phyloP scores from a whole-genome alignment of 192 early-diverging fungal genomes.

The Coemansia umbellata region DNA sequence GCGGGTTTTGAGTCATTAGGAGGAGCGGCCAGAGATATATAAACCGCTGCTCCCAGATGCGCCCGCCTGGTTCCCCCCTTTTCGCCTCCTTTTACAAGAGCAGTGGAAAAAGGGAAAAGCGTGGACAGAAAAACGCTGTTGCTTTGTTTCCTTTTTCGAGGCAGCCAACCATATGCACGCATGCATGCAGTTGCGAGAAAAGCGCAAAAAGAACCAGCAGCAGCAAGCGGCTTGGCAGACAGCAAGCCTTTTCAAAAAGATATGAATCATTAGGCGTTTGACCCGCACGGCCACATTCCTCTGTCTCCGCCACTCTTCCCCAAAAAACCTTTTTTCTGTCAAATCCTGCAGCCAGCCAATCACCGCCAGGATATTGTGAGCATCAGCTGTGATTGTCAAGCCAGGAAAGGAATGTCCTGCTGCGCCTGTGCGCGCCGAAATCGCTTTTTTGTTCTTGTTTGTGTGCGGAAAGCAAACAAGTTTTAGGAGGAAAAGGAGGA shows the following conservation, averaged over 20 bases:
- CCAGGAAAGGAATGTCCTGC: too few relatives aligned
- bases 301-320: neutral
- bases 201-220: too few relatives aligned
- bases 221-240: too few relatives aligned
- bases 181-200: too few relatives aligned
- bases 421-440: too few relatives aligned
- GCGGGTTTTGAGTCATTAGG: conserved; percentile 2
- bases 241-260: neutral
- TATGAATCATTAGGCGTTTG: neutral
- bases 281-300: neutral
- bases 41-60: too few relatives aligned
- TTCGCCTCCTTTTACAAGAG: neutral
- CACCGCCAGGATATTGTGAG: neutral
- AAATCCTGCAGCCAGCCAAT: conserved; percentile 2
- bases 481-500: too few relatives aligned
- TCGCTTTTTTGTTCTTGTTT: too few relatives aligned
- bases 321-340: neutral
- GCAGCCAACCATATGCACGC: neutral
- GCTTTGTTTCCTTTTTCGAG: neutral
- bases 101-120: neutral
- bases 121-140: neutral
- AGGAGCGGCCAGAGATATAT: neutral
- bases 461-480: too few relatives aligned
- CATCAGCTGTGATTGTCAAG: too few relatives aligned
- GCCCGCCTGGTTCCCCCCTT: neutral